phyloP scores from a whole-genome alignment of 192 early-diverging fungal species.

The Podila horticola region DNA sequence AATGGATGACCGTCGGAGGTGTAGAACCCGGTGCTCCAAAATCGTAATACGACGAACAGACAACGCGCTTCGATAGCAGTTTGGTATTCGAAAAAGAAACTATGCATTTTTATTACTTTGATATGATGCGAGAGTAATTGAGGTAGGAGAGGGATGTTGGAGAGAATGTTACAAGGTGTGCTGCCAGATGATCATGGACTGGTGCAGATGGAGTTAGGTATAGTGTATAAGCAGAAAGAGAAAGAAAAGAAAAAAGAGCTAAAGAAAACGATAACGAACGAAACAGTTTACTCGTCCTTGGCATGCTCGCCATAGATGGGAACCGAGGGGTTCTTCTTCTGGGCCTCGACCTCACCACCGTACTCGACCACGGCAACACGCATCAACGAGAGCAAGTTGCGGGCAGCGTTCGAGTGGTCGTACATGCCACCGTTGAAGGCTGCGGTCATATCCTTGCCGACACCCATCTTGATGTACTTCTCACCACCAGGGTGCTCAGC shows the following conservation, averaged over 20 bases:
- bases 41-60: too few relatives aligned
- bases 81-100: too few relatives aligned
- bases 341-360: constrained; percentile 60
- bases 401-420: constrained; percentile 92
- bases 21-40: too few relatives aligned
- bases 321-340: constrained; percentile 53
- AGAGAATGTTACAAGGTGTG: too few relatives aligned
- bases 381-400: constrained; percentile 87
- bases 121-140: too few relatives aligned
- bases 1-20: too few relatives aligned
- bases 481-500: constrained; percentile 92
- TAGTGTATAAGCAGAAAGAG: not conserved
- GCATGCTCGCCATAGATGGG: constrained; percentile 37
- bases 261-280: not conserved
- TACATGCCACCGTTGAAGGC: constrained; percentile 96
- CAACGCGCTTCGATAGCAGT: not conserved
- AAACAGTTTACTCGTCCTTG: constrained; percentile 34
- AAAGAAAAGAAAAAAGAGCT: not conserved
- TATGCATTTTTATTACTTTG: too few relatives aligned
- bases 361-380: constrained; percentile 72
- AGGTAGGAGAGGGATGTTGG: too few relatives aligned
- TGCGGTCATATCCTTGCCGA: constrained; percentile 93
- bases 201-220: too few relatives aligned
- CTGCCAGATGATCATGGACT: too few relatives aligned
- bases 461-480: constrained; percentile 74